phyloP scores from a whole-genome alignment of 148 eudicot species.

The Rhododendron kiyosumense region DNA sequence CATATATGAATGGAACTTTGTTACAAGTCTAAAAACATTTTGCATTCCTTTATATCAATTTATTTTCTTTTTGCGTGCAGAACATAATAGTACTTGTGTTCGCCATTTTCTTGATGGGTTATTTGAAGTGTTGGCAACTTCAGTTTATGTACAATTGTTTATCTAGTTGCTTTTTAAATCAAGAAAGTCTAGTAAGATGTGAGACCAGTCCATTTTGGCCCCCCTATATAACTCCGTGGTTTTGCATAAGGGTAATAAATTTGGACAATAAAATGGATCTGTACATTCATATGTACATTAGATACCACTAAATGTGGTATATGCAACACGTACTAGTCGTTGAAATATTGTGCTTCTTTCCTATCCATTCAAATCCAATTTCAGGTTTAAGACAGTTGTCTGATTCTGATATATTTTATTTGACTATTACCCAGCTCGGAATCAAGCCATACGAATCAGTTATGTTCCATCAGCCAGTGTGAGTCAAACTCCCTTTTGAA shows the following conservation, averaged over 20 bases:
- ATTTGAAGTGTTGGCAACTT: neutral
- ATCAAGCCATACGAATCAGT: constrained; percentile 60
- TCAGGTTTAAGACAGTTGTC: neutral
- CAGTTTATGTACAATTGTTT: neutral
- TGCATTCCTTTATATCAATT: neutral
- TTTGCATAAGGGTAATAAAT: neutral
- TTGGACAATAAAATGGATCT: neutral
- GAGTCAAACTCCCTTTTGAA: constrained; percentile 62
- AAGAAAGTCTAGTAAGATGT: neutral
- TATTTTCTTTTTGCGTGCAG: neutral
- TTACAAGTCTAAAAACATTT: neutral
- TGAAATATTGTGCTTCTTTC: neutral
- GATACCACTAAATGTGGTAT: neutral
- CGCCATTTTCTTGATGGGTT: neutral
- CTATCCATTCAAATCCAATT: neutral
- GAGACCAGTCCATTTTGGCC: neutral
- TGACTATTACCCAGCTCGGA: constrained; percentile 38
- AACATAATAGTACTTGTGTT: neutral
- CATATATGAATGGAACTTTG: neutral
- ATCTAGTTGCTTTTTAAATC: neutral
- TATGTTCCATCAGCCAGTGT: constrained; percentile 77
- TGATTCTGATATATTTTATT: constrained; percentile 8
- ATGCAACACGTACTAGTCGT: neutral
- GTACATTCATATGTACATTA: neutral
- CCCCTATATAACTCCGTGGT: neutral